These are phyloP conservation scores for Begonia masoniana DNA, from an alignment of 306 rosid species.

Conservation along the genomic window DNA sequence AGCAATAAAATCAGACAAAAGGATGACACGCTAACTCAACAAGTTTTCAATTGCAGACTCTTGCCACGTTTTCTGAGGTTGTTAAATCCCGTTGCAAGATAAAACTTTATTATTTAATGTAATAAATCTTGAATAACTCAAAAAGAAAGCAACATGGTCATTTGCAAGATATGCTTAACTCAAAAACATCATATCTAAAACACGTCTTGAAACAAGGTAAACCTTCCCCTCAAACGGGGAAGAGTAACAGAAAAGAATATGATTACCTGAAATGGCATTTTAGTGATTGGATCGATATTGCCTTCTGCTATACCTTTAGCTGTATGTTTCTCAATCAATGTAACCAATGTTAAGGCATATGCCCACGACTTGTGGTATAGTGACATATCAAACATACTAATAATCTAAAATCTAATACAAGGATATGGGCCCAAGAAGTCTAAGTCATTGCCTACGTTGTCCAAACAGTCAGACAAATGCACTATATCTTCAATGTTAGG, in stretches of 20 bases:
- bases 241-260: constrained; percentile 4
- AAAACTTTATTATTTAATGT: no score
- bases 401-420: constrained; percentile 11
- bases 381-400: not conserved
- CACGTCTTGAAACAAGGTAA: no score
- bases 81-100: no score
- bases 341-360: constrained; percentile 46
- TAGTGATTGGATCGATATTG: constrained; percentile 79
- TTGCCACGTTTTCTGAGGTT: not conserved
- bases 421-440: constrained; percentile 99
- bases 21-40: no score
- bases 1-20: constrained; percentile 2
- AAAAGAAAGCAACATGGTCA: no score
- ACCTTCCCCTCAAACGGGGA: not conserved
- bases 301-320: constrained; percentile 89
- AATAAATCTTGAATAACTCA: no score
- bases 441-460: constrained; percentile 36
- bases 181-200: no score
- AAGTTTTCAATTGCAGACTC: not conserved
- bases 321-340: constrained; percentile 48
- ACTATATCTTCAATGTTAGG: constrained; percentile 52
- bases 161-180: no score
- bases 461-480: constrained; percentile 42
- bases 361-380: constrained; percentile 13
- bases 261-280: constrained; percentile 60